phyloP scores from a whole-genome alignment of 306 rosid genomes.

The Argentina anserina region DNA sequence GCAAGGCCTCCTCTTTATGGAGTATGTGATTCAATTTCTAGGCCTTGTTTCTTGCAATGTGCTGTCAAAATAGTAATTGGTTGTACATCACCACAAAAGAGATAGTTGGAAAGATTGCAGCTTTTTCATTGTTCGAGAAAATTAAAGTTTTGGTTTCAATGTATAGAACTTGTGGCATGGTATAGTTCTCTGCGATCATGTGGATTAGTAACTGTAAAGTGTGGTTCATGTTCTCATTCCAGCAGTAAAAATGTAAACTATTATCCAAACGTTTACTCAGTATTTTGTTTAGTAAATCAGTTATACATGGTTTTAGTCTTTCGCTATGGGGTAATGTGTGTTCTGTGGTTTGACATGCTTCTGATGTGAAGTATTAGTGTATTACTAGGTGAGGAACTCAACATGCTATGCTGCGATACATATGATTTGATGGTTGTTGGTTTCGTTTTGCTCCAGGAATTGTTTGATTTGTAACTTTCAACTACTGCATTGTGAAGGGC shows the following conservation, averaged over 20 bases:
- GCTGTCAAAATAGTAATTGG: background rate
- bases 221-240: background rate
- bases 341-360: background rate
- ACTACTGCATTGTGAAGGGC: background rate
- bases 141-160: too few relatives aligned
- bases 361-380: background rate
- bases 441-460: background rate
- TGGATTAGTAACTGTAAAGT: background rate
- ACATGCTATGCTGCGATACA: background rate
- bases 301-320: background rate
- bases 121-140: too few relatives aligned
- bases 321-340: background rate
- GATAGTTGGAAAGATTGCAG: background rate
- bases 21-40: background rate
- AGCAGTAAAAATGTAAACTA: background rate
- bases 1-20: background rate
- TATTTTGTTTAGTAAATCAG: background rate
- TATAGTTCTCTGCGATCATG: background rate
- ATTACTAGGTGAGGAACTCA: background rate
- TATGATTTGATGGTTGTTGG: background rate
- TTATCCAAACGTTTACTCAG: background rate
- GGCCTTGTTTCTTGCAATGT: background rate
- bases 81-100: background rate
- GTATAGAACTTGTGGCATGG: too few relatives aligned
- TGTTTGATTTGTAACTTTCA: background rate